phyloP scores from a whole-genome alignment of 2,329 filamentous ascomycete species.

The Aspergillus flavus region DNA sequence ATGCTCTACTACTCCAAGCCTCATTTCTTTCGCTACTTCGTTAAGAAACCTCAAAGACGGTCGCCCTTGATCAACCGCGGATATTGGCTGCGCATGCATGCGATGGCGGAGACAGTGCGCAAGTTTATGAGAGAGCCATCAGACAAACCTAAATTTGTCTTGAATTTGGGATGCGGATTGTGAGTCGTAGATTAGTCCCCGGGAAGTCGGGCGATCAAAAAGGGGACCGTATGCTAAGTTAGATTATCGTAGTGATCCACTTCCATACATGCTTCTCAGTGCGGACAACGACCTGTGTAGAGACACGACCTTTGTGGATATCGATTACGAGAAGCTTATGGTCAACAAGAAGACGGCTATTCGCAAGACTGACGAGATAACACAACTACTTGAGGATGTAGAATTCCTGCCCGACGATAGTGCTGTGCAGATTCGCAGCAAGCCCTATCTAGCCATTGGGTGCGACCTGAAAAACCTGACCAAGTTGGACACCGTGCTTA shows the following conservation, averaged over 20 bases:
- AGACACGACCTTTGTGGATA: slow-evolving; percentile 72
- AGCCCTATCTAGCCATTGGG: slow-evolving; percentile 75
- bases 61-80: slow-evolving; percentile 89
- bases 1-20: slow-evolving; percentile 79
- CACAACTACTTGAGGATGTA: slow-evolving; percentile 53
- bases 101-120: slow-evolving; percentile 73
- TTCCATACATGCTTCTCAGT: slow-evolving; percentile 80
- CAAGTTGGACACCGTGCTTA: slow-evolving; percentile 62
- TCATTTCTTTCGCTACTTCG: slow-evolving; percentile 86
- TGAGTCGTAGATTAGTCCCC: slow-evolving; percentile 53
- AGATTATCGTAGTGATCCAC: slow-evolving; percentile 67
- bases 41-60: slow-evolving; percentile 77
- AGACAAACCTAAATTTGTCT: slow-evolving; percentile 67
- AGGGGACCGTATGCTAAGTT: slow-evolving; percentile 30
- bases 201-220: not conserved
- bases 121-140: slow-evolving; percentile 67
- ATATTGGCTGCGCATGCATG: slow-evolving; percentile 83
- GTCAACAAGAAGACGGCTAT: slow-evolving; percentile 71
- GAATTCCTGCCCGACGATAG: slow-evolving; percentile 35
- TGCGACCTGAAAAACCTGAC: slow-evolving; percentile 75
- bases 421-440: slow-evolving; percentile 62
- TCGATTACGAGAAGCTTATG: slow-evolving; percentile 84
- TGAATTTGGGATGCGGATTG: slow-evolving; percentile 91
- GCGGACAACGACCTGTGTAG: slow-evolving; percentile 63
- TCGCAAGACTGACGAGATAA: slow-evolving; percentile 62